These are phyloP conservation scores for Aspergillus ostianus DNA, from an alignment of 495 filamentous ascomycete species.

Conservation along the genomic window DNA sequence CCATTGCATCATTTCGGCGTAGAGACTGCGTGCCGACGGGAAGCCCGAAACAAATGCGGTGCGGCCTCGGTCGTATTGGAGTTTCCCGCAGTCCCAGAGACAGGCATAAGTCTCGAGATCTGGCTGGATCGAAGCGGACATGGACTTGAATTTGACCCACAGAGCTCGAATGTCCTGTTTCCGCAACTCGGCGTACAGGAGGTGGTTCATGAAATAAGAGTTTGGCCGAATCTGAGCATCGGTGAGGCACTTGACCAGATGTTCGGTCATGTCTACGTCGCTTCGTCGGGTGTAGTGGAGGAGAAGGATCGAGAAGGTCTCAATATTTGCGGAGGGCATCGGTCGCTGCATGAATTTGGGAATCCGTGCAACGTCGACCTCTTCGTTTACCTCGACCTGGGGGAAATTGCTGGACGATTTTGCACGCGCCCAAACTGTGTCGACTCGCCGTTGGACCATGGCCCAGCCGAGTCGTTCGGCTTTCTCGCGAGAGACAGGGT, in stretches of 20 bases:
- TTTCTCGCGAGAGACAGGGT: conserved; percentile 48
- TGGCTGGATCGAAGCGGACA: conserved; percentile 50
- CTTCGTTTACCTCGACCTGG: conserved; percentile 18
- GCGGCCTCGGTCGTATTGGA: conserved; percentile 48
- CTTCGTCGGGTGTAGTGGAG: conserved; percentile 65
- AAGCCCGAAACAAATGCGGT: conserved; percentile 36
- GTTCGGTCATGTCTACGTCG: conserved; percentile 52
- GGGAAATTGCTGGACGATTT: conserved; percentile 20
- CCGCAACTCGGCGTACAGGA: conserved; percentile 59
- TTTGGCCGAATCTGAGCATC: conserved; percentile 61
- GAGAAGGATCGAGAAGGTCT: conserved; percentile 75
- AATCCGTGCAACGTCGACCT: conserved; percentile 22
- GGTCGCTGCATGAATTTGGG: conserved; percentile 39
- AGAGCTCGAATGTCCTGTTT: conserved; percentile 51
- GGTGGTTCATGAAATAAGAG: conserved; percentile 72
- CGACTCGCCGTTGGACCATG: conserved; percentile 69
- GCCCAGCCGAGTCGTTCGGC: conserved; percentile 72
- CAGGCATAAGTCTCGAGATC: conserved; percentile 69
- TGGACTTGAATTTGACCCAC: conserved; percentile 53
- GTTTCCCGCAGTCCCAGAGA: conserved; percentile 60
- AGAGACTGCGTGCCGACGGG: conserved; percentile 52
- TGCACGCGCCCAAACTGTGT: conserved; percentile 50
- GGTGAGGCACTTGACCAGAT: conserved; percentile 56
- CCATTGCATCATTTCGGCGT: conserved; percentile 61
- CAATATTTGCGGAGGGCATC: conserved; percentile 61